phyloP scores from a whole-genome alignment of 164 flowering plant species.

The Amborella trichopoda region DNA sequence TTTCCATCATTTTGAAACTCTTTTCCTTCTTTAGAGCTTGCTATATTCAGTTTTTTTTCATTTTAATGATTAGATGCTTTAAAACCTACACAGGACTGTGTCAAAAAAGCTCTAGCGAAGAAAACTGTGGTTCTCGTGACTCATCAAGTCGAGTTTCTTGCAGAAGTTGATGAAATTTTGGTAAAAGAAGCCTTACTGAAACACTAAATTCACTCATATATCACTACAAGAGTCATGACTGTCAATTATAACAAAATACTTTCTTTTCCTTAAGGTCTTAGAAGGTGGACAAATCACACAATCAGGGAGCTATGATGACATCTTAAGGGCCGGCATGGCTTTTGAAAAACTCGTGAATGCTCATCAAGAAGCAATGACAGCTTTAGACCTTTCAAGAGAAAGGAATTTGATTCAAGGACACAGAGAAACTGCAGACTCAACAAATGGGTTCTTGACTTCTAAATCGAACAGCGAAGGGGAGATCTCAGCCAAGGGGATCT shows the following conservation, averaged over 20 bases:
- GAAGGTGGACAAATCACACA: constrained; percentile 53
- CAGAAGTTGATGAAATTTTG: constrained; percentile 56
- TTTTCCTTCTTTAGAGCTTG: no score
- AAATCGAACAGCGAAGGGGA: constrained; percentile 24
- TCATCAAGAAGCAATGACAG: constrained; percentile 45
- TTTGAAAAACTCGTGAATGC: constrained; percentile 79
- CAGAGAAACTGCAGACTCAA: constrained; percentile 6
- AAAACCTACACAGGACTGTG: constrained; percentile 94
- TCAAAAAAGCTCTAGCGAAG: constrained; percentile 40
- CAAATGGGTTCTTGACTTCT: constrained; percentile 3
- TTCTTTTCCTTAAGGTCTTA: constrained; percentile 39
- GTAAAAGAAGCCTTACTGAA: no score
- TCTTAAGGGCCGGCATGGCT: constrained; percentile 44
- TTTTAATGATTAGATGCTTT: no score
- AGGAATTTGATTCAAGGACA: no score
- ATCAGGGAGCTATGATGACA: constrained; percentile 58
- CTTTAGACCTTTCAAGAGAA: constrained; percentile 13
- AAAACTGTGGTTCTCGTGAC: constrained; percentile 84
- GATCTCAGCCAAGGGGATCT: constrained; percentile 21
- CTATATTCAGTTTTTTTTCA: no score
- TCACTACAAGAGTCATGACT: no score
- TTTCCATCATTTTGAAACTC: not conserved
- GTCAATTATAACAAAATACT: no score
- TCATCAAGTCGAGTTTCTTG: constrained; percentile 88
- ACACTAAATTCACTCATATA: no score